Evolutionary conservation across 345 rosid genomes (phyloP).

Genomic region (Brassica napus): Da-Ae NC_063444.1:50862501-50863000

Average conservation of each 20-base stretch:
- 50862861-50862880: neutral
- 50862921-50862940: constrained; percentile 65
- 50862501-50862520: constrained; percentile 37
- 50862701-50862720: constrained; percentile 21
- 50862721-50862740: constrained; percentile 50
- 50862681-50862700: constrained; percentile 41
- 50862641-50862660: neutral
- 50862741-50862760: constrained; percentile 83
- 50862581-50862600: constrained; percentile 8
- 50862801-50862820: constrained; percentile 61
- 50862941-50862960: constrained; percentile 83
- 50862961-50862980: constrained; percentile 58
- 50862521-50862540: neutral
- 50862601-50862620: neutral
- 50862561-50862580: neutral
- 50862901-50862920: neutral
- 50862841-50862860: constrained; percentile 4
- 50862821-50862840: constrained; percentile 82
- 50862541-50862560: constrained; percentile 12
- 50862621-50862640: neutral
- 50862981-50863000: constrained; percentile 60
- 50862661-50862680: constrained; percentile 24
- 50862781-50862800: constrained; percentile 61
- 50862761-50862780: constrained; percentile 79
- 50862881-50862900: neutral